Evolutionary conservation across 495 filamentous ascomycete species (phyloP).

Genomic region (Aspergillus sclerotiicarbonarius): DNA sequence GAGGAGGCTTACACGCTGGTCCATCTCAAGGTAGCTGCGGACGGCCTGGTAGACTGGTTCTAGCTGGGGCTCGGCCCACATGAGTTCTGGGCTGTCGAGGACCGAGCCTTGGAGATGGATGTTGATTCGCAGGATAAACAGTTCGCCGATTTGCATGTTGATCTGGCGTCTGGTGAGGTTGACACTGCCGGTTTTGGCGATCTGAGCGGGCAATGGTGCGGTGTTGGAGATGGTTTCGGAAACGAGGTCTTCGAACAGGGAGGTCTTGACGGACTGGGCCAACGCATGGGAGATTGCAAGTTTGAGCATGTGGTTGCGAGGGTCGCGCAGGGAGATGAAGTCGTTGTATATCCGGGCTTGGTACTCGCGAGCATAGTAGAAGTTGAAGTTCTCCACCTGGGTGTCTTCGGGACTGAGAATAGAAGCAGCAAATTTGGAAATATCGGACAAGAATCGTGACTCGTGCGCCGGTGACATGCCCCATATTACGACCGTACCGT

Average conservation of each 20-base stretch:
- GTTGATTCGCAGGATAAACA: slow-evolving; percentile 95
- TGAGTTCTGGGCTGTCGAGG: slow-evolving; percentile 94
- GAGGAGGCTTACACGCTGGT: slow-evolving; percentile 85
- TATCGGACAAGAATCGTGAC: slow-evolving; percentile 83
- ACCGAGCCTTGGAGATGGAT: slow-evolving; percentile 97
- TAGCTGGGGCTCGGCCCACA: slow-evolving; percentile 96
- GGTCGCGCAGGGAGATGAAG: slow-evolving; percentile 90
- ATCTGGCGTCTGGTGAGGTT: slow-evolving; percentile 79
- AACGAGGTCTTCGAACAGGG: slow-evolving; percentile 93
- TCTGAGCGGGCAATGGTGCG: slow-evolving; percentile 84
- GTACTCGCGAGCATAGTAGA: slow-evolving; percentile 96
- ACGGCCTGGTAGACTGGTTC: slow-evolving; percentile 96
- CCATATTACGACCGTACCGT: slow-evolving; percentile 99
- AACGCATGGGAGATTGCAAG: slow-evolving; percentile 93
- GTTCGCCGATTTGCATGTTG: slow-evolving; percentile 97
- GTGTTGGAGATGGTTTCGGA: slow-evolving; percentile 87
- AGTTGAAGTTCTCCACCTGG: slow-evolving; percentile 97
- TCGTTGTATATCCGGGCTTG: slow-evolving; percentile 99
- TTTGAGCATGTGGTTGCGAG: slow-evolving; percentile 96
- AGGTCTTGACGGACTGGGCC: slow-evolving; percentile 94
- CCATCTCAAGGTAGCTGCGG: slow-evolving; percentile 94
- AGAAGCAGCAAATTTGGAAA: slow-evolving; percentile 91
- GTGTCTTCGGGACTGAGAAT: slow-evolving; percentile 84
- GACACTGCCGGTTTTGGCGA: slow-evolving; percentile 88
- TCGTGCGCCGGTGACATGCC: slow-evolving; percentile 88